Evolutionary conservation across 2,329 filamentous ascomycete genomes (phyloP).

Genomic region (Ceratocystis harringtonii): DNA sequence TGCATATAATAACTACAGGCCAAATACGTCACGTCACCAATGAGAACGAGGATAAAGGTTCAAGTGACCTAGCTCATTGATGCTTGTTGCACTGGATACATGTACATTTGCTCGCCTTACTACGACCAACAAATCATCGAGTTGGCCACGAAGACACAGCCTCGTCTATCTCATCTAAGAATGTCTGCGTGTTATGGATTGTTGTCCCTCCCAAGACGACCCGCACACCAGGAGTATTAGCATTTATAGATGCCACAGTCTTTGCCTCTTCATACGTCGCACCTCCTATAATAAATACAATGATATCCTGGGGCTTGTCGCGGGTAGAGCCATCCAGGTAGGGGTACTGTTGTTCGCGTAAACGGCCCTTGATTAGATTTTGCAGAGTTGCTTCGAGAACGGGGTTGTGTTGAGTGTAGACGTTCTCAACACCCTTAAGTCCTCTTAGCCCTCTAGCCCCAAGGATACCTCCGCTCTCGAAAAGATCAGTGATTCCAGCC

Average conservation of each 20-base stretch:
- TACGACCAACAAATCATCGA: not conserved
- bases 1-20: slow-evolving; percentile 5
- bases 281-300: slow-evolving; percentile 88
- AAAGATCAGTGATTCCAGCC: slow-evolving; percentile 75
- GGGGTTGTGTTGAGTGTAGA: slow-evolving; percentile 94
- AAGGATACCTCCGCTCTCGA: slow-evolving; percentile 68
- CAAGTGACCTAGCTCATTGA: not conserved
- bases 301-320: slow-evolving; percentile 92
- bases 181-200: slow-evolving; percentile 75
- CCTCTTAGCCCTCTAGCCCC: slow-evolving; percentile 81
- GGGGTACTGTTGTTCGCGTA: slow-evolving; percentile 78
- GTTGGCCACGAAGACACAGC: slow-evolving; percentile 69
- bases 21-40: not conserved
- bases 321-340: slow-evolving; percentile 83
- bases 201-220: slow-evolving; percentile 80
- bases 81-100: not conserved
- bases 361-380: slow-evolving; percentile 78
- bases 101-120: not conserved
- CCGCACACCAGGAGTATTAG: slow-evolving; percentile 71
- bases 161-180: slow-evolving; percentile 84
- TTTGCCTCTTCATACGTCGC: slow-evolving; percentile 95
- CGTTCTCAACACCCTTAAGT: slow-evolving; percentile 93
- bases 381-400: slow-evolving; percentile 76
- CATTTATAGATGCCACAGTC: slow-evolving; percentile 88
- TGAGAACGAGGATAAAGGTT: not conserved